These are phyloP conservation scores for Castanopsis chinensis DNA, from an alignment of 306 rosid species.

Conservation along the genomic window DNA sequence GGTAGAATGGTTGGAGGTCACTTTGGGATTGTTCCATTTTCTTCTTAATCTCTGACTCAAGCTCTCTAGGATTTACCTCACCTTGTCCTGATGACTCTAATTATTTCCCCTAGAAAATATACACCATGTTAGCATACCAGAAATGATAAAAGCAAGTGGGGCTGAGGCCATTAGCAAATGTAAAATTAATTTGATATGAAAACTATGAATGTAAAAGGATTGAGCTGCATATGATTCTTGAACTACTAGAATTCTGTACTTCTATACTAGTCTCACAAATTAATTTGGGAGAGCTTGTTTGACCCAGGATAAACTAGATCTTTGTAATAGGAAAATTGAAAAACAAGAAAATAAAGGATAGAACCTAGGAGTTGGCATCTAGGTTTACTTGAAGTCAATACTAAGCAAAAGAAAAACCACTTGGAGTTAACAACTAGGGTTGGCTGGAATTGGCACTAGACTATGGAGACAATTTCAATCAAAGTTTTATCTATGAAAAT, in stretches of 20 bases:
- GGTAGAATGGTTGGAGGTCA: slow-evolving; percentile 4
- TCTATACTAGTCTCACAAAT: too few relatives aligned
- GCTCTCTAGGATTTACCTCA: slow-evolving; percentile 12
- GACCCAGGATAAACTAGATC: too few relatives aligned
- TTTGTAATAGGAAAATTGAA: too few relatives aligned
- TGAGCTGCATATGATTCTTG: background rate
- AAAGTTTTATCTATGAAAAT: too few relatives aligned
- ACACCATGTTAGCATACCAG: background rate
- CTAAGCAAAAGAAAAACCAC: too few relatives aligned
- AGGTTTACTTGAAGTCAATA: too few relatives aligned
- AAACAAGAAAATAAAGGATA: too few relatives aligned
- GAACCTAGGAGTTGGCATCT: too few relatives aligned
- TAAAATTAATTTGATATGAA: background rate
- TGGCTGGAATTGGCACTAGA: too few relatives aligned
- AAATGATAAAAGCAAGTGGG: background rate
- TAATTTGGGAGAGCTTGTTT: too few relatives aligned
- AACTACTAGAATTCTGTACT: background rate
- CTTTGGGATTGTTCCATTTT: slow-evolving; percentile 10
- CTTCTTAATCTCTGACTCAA: slow-evolving; percentile 12
- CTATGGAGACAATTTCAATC: too few relatives aligned
- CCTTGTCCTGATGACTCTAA: slow-evolving; percentile 5
- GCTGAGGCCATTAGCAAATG: background rate
- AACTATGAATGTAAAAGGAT: background rate
- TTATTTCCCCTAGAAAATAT: slow-evolving; percentile 12
- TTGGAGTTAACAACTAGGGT: too few relatives aligned